Percentiles rank a stretch among this genome's conserved stretches.
Evolutionary conservation across 2,329 filamentous ascomycete species (phyloP).

Genomic region (Lojkania enalia): DNA sequence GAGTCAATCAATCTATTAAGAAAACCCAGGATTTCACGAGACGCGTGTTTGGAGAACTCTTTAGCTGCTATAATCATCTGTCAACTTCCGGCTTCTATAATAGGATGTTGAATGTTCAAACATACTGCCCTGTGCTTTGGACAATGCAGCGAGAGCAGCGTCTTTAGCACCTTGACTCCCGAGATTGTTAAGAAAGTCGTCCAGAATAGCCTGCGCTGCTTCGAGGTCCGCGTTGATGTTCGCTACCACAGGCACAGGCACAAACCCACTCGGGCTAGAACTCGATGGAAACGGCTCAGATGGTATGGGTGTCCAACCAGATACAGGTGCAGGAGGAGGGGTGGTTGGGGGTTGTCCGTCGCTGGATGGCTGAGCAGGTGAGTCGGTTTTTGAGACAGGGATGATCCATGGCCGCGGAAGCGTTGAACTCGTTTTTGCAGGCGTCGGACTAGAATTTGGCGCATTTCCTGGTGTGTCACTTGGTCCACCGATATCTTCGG

Average conservation of each 20-base stretch:
- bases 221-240: background rate
- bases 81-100: background rate
- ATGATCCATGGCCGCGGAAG: background rate
- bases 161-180: background rate
- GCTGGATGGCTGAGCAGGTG: no score
- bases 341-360: no score
- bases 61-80: background rate
- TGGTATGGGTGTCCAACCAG: no score
- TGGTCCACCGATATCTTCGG: background rate
- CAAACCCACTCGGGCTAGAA: background rate
- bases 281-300: background rate
- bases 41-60: background rate
- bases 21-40: background rate
- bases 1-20: background rate
- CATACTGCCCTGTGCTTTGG: background rate
- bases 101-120: background rate
- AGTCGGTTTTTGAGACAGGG: background rate
- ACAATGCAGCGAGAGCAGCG: background rate
- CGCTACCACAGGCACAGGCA: no score
- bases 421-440: background rate
- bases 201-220: background rate
- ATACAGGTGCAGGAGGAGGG: no score
- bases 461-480: background rate
- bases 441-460: background rate
- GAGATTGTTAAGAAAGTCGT: background rate